A percentile compares a stretch with the other conserved stretches of the same genome.
phyloP scores from a whole-genome alignment of 164 flowering plant species.

The Berberis vulgaris region DNA sequence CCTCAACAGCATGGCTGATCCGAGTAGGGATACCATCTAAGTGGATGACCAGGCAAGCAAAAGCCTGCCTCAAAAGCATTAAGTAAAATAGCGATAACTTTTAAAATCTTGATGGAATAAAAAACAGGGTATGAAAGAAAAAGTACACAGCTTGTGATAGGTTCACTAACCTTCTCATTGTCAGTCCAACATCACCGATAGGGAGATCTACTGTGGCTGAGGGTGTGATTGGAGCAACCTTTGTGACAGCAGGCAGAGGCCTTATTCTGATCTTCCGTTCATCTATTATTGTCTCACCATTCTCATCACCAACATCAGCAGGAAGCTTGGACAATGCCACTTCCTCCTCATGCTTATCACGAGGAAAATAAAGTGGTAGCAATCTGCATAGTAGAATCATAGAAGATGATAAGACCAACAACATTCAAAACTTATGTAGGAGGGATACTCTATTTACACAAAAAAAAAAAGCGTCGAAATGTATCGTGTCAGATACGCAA shows the following conservation, averaged over 20 bases:
- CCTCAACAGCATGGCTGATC: too few species aligned
- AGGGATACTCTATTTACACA: too few species aligned
- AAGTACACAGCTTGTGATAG: background rate
- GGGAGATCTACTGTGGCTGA: conserved; percentile 49
- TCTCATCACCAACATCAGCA: conserved; percentile 99
- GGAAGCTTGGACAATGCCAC: conserved; percentile 91
- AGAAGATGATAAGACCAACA: background rate
- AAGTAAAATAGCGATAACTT: too few species aligned
- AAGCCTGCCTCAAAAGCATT: too few species aligned
- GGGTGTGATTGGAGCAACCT: conserved; percentile 36
- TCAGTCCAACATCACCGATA: conserved; percentile 58
- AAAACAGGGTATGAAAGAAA: background rate
- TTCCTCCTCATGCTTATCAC: conserved; percentile 91
- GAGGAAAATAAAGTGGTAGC: conserved; percentile 97
- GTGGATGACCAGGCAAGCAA: too few species aligned
- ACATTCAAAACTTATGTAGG: too few species aligned
- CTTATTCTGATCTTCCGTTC: conserved; percentile 97
- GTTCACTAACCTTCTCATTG: conserved; percentile 51
- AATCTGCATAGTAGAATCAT: conserved; percentile 34
- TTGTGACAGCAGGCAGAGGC: conserved; percentile 63
- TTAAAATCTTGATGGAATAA: too few species aligned
- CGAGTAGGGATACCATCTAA: too few species aligned
- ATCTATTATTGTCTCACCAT: conserved; percentile 89
- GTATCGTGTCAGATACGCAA: too few species aligned
- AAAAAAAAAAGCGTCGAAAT: too few species aligned